Conservation (phyloP, 352 stramenopile genomes). For the Phytophthora capsici region DNA sequence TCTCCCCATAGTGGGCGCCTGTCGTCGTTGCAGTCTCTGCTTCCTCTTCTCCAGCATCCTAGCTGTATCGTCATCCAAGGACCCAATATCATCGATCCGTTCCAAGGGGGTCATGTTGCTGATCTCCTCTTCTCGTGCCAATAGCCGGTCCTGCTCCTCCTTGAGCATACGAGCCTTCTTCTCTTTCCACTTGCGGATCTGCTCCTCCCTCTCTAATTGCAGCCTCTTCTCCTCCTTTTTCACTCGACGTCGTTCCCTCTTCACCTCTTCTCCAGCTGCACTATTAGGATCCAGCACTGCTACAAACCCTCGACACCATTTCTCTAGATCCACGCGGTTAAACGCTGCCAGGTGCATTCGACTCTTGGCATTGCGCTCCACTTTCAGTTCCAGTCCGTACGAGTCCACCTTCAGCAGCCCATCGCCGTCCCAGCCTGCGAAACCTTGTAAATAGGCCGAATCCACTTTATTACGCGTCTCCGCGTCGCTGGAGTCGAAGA, state of each 20-base stretch:
- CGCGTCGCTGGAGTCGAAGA: slow-evolving; percentile 57
- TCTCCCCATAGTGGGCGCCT: slow-evolving; percentile 69
- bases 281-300: slow-evolving; percentile 77
- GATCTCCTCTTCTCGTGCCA: slow-evolving; percentile 72
- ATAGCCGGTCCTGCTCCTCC: slow-evolving; percentile 57
- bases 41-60: slow-evolving; percentile 81
- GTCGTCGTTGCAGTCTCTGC: slow-evolving; percentile 66
- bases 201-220: slow-evolving; percentile 61
- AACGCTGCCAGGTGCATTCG: slow-evolving; percentile 76
- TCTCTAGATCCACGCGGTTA: slow-evolving; percentile 84
- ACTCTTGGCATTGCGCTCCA: slow-evolving; percentile 58
- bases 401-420: slow-evolving; percentile 74
- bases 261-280: slow-evolving; percentile 62
- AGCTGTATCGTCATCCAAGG: slow-evolving; percentile 77
- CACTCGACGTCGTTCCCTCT: slow-evolving; percentile 57
- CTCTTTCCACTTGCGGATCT: slow-evolving; percentile 76
- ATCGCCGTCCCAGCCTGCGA: slow-evolving; percentile 81
- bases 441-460: slow-evolving; percentile 61
- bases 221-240: slow-evolving; percentile 70
- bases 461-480: slow-evolving; percentile 44
- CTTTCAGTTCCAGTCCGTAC: slow-evolving; percentile 82
- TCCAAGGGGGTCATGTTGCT: slow-evolving; percentile 82
- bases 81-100: slow-evolving; percentile 65
- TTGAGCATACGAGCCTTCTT: slow-evolving; percentile 59
- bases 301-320: slow-evolving; percentile 80